phyloP scores from a whole-genome alignment of 441 rosid genomes.

The Aleurites moluccanus region DNA sequence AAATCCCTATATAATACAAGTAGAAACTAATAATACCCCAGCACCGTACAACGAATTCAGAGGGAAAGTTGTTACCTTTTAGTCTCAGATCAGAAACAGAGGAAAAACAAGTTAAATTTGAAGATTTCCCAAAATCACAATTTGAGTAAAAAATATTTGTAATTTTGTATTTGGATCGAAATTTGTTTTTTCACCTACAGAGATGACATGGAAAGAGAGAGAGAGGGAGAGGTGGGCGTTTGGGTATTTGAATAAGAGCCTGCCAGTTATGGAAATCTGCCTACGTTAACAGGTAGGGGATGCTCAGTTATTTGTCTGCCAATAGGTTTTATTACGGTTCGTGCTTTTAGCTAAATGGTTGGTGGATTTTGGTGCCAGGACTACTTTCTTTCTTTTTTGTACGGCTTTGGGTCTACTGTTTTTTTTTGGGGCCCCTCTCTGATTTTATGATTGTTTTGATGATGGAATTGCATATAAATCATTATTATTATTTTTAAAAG shows the following conservation, averaged over 20 bases:
- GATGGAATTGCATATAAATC: not conserved
- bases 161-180: not conserved
- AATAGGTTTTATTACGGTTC: constrained; percentile 1
- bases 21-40: not conserved
- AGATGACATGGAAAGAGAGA: not conserved
- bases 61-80: constrained; percentile 19
- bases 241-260: not conserved
- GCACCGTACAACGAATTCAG: not conserved
- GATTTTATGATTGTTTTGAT: not conserved
- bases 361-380: constrained; percentile 4
- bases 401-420: not conserved
- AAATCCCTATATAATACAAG: constrained; percentile 2
- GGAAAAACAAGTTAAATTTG: not conserved
- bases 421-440: not conserved
- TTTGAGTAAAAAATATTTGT: not conserved
- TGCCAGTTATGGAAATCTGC: not conserved
- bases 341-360: not conserved
- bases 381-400: not conserved
- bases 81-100: not conserved
- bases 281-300: constrained; percentile 10
- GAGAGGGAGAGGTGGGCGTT: not conserved
- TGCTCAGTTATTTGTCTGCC: not conserved
- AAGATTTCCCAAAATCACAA: not conserved
- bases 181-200: not conserved
- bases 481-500: too few species aligned